phyloP scores from a whole-genome alignment of 202 grass and related monocot species.

The Setaria italica region DNA sequence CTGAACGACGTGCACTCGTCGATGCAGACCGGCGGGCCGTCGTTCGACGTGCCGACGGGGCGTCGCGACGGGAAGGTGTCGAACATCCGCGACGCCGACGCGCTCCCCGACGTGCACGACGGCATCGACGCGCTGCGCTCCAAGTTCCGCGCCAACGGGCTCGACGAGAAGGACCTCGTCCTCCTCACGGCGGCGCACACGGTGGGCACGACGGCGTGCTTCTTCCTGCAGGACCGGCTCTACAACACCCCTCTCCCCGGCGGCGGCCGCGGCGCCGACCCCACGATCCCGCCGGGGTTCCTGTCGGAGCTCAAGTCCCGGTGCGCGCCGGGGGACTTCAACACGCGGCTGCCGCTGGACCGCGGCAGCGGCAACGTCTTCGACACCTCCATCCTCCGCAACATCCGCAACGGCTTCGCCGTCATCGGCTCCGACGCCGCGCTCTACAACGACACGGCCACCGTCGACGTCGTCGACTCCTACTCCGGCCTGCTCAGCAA shows the following conservation, averaged over 20 bases:
- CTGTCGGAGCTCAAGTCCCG: conserved; percentile 65
- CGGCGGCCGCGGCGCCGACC: conserved; percentile 60
- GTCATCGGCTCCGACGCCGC: conserved; percentile 80
- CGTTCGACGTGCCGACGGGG: conserved; percentile 77
- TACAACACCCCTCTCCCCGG: conserved; percentile 67
- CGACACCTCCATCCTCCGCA: conserved; percentile 80
- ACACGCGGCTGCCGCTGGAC: conserved; percentile 75
- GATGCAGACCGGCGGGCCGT: conserved; percentile 71
- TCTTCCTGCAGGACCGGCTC: conserved; percentile 78
- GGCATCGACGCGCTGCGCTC: conserved; percentile 53
- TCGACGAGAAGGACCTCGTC: conserved; percentile 81
- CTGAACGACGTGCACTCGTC: too few relatives aligned
- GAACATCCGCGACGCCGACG: conserved; percentile 57
- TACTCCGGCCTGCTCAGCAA: conserved; percentile 61
- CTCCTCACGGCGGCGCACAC: conserved; percentile 91
- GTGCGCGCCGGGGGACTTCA: conserved; percentile 76
- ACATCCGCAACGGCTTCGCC: conserved; percentile 80
- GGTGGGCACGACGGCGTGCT: conserved; percentile 92
- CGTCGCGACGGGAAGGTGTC: conserved; percentile 68
- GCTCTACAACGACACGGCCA: conserved; percentile 74
- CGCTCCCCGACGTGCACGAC: conserved; percentile 75
- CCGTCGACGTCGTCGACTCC: conserved; percentile 79
- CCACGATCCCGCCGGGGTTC: conserved; percentile 61
- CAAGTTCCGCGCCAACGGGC: conserved; percentile 79
- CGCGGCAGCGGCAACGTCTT: conserved; percentile 69